Base-by-base conservation (phyloP, 352 stramenopile species). In the Pythium insidiosum region DNA sequence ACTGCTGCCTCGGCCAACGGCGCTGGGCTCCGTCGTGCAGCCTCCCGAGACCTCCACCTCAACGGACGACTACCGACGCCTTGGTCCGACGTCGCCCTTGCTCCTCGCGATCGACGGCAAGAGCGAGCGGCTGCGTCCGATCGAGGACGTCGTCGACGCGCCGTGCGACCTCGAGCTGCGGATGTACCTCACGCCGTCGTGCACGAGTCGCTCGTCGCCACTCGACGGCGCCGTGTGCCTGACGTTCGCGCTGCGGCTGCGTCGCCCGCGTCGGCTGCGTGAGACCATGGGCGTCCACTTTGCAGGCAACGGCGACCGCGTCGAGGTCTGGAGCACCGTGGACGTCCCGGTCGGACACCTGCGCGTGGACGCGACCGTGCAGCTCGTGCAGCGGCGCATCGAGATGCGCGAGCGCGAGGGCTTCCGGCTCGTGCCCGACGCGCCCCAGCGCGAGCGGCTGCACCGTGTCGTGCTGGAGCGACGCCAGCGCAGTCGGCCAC, bases 141-240 rank as follows among this genome's bases (percentile, higher is more conserved):
- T n/a, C n/a, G n/a, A n/a, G n/a, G n/a, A n/a, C n/a, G n/a, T n/a
- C n/a, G n/a, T n/a, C n/a, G n/a, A n/a, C n/a, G n/a, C n/a, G n/a
- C n/a, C n/a, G n/a, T n/a, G n/a, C n/a, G n/a, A n/a, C n/a, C 26
- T 54, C 7, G 40, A 26, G 12, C 35, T 51, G 22, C 44, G 33
- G 12, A 16, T 50, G 18, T 54, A 50, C 24, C 24, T 24, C 16
- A 46, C 31, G 5, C 33, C 26, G 13, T 13, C 33, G 6, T 29
- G 50, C 23, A 51, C 28, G 21, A 44, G 13, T 28, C n/a, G n/a
- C n/a, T n/a, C n/a, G n/a, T n/a, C n/a, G n/a, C n/a, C n/a, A n/a
- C n/a, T 23, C 16, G 51, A 59, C 25, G 51, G 51, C 31, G 18
- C 45, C 21, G 38, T 54, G 26, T 54, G 45, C 26, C 16, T 47